phyloP scores from a whole-genome alignment of 164 flowering plant genomes.

The Vitis rupestris region DNA sequence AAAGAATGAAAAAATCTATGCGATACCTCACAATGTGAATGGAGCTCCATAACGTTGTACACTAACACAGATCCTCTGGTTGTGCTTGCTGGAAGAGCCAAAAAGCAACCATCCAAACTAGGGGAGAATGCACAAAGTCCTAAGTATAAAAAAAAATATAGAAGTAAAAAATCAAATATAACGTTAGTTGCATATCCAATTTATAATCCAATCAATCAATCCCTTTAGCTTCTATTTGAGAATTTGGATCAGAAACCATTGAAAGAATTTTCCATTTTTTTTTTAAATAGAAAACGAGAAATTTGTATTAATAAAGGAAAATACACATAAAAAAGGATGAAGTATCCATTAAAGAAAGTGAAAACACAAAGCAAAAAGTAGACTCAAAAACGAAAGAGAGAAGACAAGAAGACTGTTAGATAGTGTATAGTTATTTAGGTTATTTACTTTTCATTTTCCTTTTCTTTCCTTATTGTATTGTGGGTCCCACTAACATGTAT shows the following conservation, averaged over 20 bases:
- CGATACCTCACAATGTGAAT: conserved; percentile 82
- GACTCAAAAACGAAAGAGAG: too few species aligned
- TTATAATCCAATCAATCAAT: neutral
- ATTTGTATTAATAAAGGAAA: too few species aligned
- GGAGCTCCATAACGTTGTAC: conserved; percentile 86
- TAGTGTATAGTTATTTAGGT: too few species aligned
- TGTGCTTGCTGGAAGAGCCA: conserved; percentile 92
- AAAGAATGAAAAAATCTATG: neutral
- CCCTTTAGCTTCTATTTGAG: neutral
- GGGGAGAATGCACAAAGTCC: conserved; percentile 93
- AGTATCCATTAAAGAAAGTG: too few species aligned
- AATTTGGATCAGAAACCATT: neutral
- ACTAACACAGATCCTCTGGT: conserved; percentile 72
- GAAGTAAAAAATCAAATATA: neutral
- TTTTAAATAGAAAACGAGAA: too few species aligned
- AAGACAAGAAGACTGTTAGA: too few species aligned
- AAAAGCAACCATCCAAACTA: conserved; percentile 67
- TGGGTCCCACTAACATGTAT: too few species aligned
- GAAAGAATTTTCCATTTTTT: too few species aligned
- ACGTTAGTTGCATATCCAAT: neutral
- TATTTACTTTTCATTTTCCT: too few species aligned
- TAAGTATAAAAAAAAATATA: conserved; percentile 19
- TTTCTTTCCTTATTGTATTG: too few species aligned
- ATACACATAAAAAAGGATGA: too few species aligned
- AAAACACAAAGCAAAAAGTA: too few species aligned